phyloP scores from a whole-genome alignment of 1,139 yeast genomes.

The Sugiyamaella sp. region DNA sequence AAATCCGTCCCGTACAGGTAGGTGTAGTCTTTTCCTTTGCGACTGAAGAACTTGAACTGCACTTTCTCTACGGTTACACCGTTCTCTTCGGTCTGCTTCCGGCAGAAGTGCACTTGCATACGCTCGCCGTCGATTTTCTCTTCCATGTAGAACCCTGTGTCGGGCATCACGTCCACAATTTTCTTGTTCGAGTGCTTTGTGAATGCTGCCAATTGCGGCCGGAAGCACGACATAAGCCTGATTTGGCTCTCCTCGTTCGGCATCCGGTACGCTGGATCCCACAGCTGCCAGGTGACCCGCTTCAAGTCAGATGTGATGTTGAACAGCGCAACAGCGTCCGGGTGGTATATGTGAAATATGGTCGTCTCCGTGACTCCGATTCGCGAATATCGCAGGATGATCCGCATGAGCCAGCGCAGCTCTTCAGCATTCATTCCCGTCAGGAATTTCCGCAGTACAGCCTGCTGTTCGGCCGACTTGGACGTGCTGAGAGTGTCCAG shows the following conservation, averaged over 20 bases:
- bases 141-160: conserved; percentile 65
- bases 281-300: conserved; percentile 61
- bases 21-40: conserved; percentile 75
- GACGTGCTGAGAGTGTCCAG: conserved; percentile 53
- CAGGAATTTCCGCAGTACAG: conserved; percentile 53
- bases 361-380: conserved; percentile 62
- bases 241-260: conserved; percentile 28
- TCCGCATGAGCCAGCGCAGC: conserved; percentile 68
- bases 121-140: conserved; percentile 96
- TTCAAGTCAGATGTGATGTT: conserved; percentile 70
- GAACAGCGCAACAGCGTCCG: conserved; percentile 68
- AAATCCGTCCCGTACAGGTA: conserved; percentile 68
- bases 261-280: conserved; percentile 42
- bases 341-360: conserved; percentile 75
- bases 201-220: conserved; percentile 69
- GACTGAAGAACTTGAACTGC: conserved; percentile 61
- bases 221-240: conserved; percentile 51
- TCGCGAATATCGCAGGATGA: conserved; percentile 56
- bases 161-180: conserved; percentile 49
- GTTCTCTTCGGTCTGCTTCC: neutral
- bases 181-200: conserved; percentile 53
- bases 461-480: conserved; percentile 40
- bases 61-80: conserved; percentile 38
- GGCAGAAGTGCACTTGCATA: conserved; percentile 65
- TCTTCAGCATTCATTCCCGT: conserved; percentile 65